phyloP scores from a whole-genome alignment of 306 rosid genomes.

The Castanea mollissima region DNA sequence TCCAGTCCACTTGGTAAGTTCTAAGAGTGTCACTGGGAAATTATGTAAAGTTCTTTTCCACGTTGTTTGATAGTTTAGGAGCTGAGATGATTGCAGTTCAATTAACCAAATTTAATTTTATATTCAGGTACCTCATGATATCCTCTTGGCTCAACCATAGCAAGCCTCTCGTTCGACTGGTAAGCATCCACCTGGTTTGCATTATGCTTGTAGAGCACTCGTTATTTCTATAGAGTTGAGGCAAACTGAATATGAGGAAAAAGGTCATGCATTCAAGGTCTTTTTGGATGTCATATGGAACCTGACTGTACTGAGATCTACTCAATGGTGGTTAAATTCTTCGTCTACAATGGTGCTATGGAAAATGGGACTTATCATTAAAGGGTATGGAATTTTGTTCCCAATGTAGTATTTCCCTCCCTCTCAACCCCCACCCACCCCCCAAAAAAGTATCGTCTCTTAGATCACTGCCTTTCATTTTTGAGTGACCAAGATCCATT shows the following conservation, averaged over 20 bases:
- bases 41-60: neutral
- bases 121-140: neutral
- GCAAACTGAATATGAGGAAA: neutral
- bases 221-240: neutral
- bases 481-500: neutral
- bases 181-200: neutral
- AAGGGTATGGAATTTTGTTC: neutral
- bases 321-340: neutral
- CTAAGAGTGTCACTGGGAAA: neutral
- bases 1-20: slow-evolving; percentile 10
- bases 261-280: neutral
- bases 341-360: neutral
- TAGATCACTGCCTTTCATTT: neutral
- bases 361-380: neutral
- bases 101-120: neutral
- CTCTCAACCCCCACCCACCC: neutral
- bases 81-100: neutral
- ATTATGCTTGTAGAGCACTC: neutral
- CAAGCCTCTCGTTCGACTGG: neutral
- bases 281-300: slow-evolving; percentile 1
- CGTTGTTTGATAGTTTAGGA: slow-evolving; percentile 1
- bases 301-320: neutral
- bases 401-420: neutral
- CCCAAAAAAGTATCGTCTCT: neutral
- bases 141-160: neutral